Evolutionary conservation across 257 asterid species (phyloP), one percentile per base, ranked within the genome.

Genomic region (Lycium ferocissimum): DNA sequence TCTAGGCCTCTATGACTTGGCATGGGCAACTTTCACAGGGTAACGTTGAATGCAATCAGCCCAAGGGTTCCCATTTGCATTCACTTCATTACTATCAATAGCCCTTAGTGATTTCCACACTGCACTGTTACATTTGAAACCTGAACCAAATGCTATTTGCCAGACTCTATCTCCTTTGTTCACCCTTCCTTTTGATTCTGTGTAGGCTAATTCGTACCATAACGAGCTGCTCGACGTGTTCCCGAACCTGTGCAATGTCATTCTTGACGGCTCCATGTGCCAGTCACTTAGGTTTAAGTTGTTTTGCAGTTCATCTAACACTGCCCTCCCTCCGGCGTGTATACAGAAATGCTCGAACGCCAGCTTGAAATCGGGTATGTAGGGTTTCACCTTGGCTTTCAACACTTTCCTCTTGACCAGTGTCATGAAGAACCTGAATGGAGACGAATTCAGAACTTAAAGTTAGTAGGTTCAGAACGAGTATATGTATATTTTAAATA

Each of bases 131-230:
- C 96, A 93, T 90, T 93, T 90, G 85, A 92, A 92, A 13, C 97
- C 95, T 49, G 95, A 91, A 62, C 97, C 95, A 57, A 86, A 91
- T 1, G 95, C 97, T 10, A 91, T 91, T 79, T 92, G 95, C 97
- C 97, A 92, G 0, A 91, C 89, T 83, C 93, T 86, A 14, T 90
- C 91, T 0, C 96, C 94, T 79, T 83, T 91, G 14, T 51, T 75
- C 1, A 93, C 92, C 40, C 91, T 84, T 9, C 91, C 94, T 88
- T 93, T 91, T 2, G 94, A 91, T 65, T 93, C 96, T 1, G 89
- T 73, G 45, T 93, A 93, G 0, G 97, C 92, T 40, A 93, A 78
- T 53, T 85, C 93, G 13, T 93, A 93, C 96, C 94, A 93, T 49
- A 91, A 15, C 0, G 94, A 90, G 22, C 94, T 90, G 71, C 93